Percentiles rank a stretch among this genome's conserved stretches.
phyloP scores from a whole-genome alignment of 164 flowering plant genomes.

The Annona squamosa region DNA sequence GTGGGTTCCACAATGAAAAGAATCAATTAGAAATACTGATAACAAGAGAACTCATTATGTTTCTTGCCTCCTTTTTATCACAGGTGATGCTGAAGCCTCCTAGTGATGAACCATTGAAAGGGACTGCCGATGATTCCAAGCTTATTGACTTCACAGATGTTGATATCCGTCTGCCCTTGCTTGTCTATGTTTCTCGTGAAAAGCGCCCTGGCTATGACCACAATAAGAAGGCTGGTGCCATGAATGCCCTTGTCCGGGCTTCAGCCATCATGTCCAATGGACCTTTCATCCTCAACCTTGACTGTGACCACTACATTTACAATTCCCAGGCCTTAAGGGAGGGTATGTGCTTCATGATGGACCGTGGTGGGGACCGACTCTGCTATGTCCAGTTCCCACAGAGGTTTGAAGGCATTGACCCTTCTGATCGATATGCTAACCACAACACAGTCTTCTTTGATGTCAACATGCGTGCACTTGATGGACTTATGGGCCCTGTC shows the following conservation, averaged over 20 bases:
- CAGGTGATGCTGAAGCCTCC: constrained; percentile 90
- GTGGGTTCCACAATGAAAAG: not conserved
- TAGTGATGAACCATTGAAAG: constrained; percentile 29
- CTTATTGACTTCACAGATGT: constrained; percentile 23
- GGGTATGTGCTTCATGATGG: constrained; percentile 96
- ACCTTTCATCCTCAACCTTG: constrained; percentile 71
- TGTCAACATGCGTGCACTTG: constrained; percentile 84
- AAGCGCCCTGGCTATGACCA: constrained; percentile 34
- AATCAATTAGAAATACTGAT: not conserved
- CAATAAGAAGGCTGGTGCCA: constrained; percentile 91
- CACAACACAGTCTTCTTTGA: constrained; percentile 84
- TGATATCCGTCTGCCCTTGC: constrained; percentile 31
- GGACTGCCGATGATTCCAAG: constrained; percentile 22
- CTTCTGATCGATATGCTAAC: constrained; percentile 79
- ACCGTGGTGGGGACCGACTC: constrained; percentile 65
- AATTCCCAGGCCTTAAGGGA: constrained; percentile 66
- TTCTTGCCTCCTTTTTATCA: not conserved
- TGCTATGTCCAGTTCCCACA: constrained; percentile 87
- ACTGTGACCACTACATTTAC: constrained; percentile 76
- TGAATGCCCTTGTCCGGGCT: constrained; percentile 71
- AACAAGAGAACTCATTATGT: not conserved
- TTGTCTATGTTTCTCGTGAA: constrained; percentile 33
- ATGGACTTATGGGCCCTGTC: constrained; percentile 77
- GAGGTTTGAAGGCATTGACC: constrained; percentile 85
- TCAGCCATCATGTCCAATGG: constrained; percentile 74